These are phyloP conservation scores for Aristolochia fimbriata DNA, from an alignment of 164 flowering plant genomes.

Conservation along the genomic window DNA sequence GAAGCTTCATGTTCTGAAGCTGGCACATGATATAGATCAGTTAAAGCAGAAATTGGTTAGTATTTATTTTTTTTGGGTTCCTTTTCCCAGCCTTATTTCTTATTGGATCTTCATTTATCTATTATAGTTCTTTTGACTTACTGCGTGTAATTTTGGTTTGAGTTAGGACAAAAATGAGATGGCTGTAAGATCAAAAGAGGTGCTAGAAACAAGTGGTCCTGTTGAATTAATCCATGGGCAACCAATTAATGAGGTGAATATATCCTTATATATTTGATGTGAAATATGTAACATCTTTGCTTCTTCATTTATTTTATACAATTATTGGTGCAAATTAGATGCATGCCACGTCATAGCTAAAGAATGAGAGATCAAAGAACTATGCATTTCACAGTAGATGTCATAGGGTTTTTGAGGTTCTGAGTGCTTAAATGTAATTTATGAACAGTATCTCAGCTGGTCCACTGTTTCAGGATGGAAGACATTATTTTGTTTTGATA, in stretches of 20 bases:
- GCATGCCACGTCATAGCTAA: too few relatives aligned
- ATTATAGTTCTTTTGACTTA: not conserved
- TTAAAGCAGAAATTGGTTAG: slow-evolving; percentile 63
- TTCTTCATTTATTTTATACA: too few relatives aligned
- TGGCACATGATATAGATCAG: slow-evolving; percentile 37
- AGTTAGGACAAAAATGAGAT: not conserved
- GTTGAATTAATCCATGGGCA: not conserved
- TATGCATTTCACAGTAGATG: too few relatives aligned
- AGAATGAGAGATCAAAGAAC: too few relatives aligned
- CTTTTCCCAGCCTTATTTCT: slow-evolving; percentile 1
- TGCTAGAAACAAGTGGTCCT: slow-evolving; percentile 5
- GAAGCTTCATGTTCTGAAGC: slow-evolving; percentile 85
- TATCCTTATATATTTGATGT: too few relatives aligned
- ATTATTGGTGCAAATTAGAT: too few relatives aligned
- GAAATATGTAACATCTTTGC: not conserved
- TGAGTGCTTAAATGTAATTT: too few relatives aligned
- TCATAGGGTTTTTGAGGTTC: too few relatives aligned
- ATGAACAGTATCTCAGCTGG: too few relatives aligned
- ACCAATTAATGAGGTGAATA: slow-evolving; percentile 17
- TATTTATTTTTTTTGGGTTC: not conserved
- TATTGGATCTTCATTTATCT: not conserved
- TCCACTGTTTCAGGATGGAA: too few relatives aligned
- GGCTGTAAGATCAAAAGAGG: slow-evolving; percentile 4
- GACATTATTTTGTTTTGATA: not conserved
- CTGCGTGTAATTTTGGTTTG: not conserved